Base-by-base conservation (phyloP, 106 monocot species). In the Dactylorhiza incarnata region DNA sequence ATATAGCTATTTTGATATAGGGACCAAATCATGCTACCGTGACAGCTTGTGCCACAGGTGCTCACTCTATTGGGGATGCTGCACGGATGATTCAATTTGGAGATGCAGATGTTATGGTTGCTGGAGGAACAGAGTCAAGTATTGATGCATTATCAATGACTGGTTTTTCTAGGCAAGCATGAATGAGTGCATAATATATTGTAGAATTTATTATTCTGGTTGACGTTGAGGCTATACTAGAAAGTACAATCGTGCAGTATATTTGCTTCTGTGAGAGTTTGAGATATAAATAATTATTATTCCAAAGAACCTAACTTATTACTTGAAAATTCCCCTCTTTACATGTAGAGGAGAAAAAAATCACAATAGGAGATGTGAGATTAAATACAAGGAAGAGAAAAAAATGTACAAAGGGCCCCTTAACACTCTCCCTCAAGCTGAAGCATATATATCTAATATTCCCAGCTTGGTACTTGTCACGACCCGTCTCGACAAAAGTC, bases 31-130 rank as follows among this genome's bases (percentile, higher is more conserved):
- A 99, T 87, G 87, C 97, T 81, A 86, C 89, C 70, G 94, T 94
- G 74, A 99, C 97, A 76, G 97, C 97, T 74, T 99, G 97, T 89
- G 93, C 97, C 51, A 94, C 97, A 50, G 97, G 97, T 45, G 97
- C 94, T 66, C 97, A 99, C 83, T 99, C 89, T 17, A 91, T 99
- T 82, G 94, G 94, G 48, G 97, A 99, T 91, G 97, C 97, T 48
- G 83, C 79, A 16, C 79, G 97, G 74, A 94, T 99, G 97, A 99
- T 99, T 91, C 94, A 94, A 75, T 94, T 87, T 88, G 97, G 97
- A 74, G 94, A 99, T 88, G 94, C 94, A 53, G 97, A 99, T 86
- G 94, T 99, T 66, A 99, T 99, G 97, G 77, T 99, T 45, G 97
- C 94, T 49, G 97, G 97, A 75, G 97, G 97, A 76, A 89, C 94